Evolutionary conservation across 371 early-diverging fungal genomes (phyloP).

Genomic region (Mucor velutinosus): DNA sequence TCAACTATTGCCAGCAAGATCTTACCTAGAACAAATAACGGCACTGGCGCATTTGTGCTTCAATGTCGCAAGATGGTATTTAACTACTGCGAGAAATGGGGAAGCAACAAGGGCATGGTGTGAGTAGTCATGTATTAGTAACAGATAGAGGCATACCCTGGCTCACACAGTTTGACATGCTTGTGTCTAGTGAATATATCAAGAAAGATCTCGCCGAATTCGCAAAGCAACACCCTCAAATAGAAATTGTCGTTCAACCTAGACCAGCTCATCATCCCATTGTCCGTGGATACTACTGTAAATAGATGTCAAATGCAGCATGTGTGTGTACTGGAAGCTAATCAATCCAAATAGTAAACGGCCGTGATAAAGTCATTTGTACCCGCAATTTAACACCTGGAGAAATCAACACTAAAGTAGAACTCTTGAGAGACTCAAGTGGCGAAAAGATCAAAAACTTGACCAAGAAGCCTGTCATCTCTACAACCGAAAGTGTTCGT

Average conservation of each 20-base stretch:
- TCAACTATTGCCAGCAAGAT: conserved; percentile 27
- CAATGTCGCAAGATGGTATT: conserved; percentile 84
- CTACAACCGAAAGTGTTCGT: conserved; percentile 80
- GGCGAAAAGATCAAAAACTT: conserved; percentile 64
- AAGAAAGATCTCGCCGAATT: conserved; percentile 67
- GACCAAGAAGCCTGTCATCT: conserved; percentile 77
- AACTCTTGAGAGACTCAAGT: conserved; percentile 69
- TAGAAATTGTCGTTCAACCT: conserved; percentile 80
- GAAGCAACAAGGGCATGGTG: conserved; percentile 82
- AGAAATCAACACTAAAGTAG: conserved; percentile 66
- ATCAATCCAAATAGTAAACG: conserved; percentile 55
- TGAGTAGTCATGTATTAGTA: conserved; percentile 32
- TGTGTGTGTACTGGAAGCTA: not conserved
- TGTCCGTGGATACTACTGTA: conserved; percentile 76
- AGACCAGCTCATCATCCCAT: conserved; percentile 79
- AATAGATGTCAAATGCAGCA: conserved; percentile 16
- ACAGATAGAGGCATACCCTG: not conserved
- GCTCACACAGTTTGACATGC: not conserved
- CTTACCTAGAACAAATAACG: conserved; percentile 66
- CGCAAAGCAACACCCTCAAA: conserved; percentile 78
- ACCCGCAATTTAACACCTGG: conserved; percentile 64
- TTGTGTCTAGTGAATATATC: conserved; percentile 62
- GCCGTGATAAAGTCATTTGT: conserved; percentile 74
- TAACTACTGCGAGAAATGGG: conserved; percentile 85
- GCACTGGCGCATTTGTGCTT: conserved; percentile 79